Conservation (phyloP, 2,329 filamentous ascomycete species). For the Colletotrichum lupini region DNA sequence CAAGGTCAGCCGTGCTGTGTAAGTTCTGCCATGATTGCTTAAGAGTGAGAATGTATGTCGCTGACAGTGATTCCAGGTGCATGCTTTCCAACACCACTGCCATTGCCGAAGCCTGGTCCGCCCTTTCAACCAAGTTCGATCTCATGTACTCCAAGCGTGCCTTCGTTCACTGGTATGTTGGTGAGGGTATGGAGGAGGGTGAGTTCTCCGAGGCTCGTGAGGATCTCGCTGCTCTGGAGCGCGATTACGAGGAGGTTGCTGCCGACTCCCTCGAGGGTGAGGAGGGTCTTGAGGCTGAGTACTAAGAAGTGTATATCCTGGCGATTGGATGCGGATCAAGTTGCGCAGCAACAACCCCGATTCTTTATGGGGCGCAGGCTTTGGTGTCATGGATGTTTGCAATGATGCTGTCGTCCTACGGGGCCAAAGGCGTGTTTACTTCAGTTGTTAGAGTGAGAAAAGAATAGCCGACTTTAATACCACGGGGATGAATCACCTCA, state of each 20-base stretch:
- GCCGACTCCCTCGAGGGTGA: conserved; percentile 92
- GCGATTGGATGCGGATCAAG: conserved; percentile 32
- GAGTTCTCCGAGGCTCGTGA: conserved; percentile 99
- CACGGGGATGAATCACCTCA: conserved; percentile 23
- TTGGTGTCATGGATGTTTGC: conserved; percentile 16
- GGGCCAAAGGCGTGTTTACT: conserved; percentile 31
- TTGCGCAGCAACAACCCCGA: conserved; percentile 15
- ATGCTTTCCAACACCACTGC: conserved; percentile 99
- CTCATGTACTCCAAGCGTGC: conserved; percentile 99
- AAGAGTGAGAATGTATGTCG: not conserved
- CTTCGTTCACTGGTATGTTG: conserved; percentile 99
- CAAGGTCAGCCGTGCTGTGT: conserved; percentile 98
- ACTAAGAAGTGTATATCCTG: conserved; percentile 65
- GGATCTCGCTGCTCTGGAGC: conserved; percentile 96
- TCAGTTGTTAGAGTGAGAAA: conserved; percentile 35
- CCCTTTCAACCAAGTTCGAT: conserved; percentile 97
- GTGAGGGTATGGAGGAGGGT: conserved; percentile 99
- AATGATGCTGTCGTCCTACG: conserved; percentile 10
- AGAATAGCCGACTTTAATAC: conserved; percentile 36
- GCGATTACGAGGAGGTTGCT: conserved; percentile 98
- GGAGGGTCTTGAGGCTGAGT: conserved; percentile 88
- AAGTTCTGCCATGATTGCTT: conserved; percentile 59
- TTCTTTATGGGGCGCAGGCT: conserved; percentile 18
- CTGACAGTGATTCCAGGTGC: conserved; percentile 67
- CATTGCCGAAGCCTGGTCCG: conserved; percentile 98